A percentile compares a stretch with the other conserved stretches of the same genome.
These are phyloP conservation scores for Cryphonectria nitschkei DNA, from an alignment of 2,329 filamentous ascomycete genomes.

Conservation along the genomic window DNA sequence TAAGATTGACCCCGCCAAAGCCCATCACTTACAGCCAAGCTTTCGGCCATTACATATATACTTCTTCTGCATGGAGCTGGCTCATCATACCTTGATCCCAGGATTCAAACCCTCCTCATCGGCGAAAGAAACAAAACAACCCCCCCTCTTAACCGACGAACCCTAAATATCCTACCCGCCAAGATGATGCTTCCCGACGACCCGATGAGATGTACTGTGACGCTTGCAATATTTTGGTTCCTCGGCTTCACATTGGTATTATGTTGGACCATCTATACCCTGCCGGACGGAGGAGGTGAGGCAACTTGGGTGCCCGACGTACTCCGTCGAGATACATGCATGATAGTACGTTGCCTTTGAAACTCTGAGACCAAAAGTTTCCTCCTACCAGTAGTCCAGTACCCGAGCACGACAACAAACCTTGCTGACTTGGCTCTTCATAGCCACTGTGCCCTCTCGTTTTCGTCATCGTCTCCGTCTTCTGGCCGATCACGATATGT, in stretches of 20 bases:
- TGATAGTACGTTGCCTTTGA: constrained; percentile 4
- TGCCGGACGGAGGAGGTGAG: constrained; percentile 16
- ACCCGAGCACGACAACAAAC: not conserved
- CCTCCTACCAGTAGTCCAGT: not conserved
- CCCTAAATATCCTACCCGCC: not conserved
- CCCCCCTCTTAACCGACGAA: not conserved
- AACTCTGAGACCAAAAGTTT: not conserved
- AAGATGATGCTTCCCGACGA: constrained; percentile 8
- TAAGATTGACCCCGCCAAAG: constrained; percentile 5
- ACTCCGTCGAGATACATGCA: constrained; percentile 7
- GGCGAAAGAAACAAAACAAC: not conserved
- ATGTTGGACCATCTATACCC: constrained; percentile 16
- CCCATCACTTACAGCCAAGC: constrained; percentile 11
- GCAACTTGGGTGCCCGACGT: constrained; percentile 15
- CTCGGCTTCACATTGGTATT: constrained; percentile 16
- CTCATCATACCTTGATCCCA: not conserved
- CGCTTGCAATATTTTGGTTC: constrained; percentile 11
- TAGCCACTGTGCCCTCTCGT: constrained; percentile 24
- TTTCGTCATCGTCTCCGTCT: constrained; percentile 19
- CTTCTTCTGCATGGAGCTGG: not conserved
- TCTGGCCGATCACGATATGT: constrained; percentile 21
- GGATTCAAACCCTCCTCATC: not conserved
- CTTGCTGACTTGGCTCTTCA: not conserved
- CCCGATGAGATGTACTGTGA: not conserved
- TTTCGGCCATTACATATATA: constrained; percentile 9